Percentiles rank a stretch among this genome's conserved stretches.
Conservation (phyloP, 1,284 basidiomycete species). For the Microbotryomycetes sp. region DNA sequence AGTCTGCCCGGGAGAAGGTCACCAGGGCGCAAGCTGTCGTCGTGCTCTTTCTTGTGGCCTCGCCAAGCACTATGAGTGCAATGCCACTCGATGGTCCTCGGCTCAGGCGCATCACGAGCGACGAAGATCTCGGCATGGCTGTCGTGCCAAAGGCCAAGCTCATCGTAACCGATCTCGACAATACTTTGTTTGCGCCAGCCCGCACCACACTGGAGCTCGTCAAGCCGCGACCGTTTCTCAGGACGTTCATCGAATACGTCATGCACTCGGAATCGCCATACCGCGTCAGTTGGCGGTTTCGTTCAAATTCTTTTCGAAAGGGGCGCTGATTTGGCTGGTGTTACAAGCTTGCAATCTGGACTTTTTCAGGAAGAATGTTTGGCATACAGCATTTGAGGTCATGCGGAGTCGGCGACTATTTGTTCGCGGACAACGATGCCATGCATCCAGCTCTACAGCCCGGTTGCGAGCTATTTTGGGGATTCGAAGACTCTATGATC, state of each 20-base stretch:
- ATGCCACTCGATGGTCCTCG: too few species aligned
- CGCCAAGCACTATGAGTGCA: too few species aligned
- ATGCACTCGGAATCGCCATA: constrained; percentile 11
- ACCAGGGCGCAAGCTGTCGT: too few species aligned
- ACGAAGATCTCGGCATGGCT: too few species aligned
- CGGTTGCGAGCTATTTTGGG: constrained; percentile 6
- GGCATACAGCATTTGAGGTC: constrained; percentile 16
- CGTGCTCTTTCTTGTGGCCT: too few species aligned
- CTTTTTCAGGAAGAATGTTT: constrained; percentile 8
- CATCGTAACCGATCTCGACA: constrained; percentile 20
- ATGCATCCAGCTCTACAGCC: background rate
- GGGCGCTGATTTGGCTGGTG: too few species aligned
- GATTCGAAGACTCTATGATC: constrained; percentile 18
- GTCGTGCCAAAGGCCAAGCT: background rate
- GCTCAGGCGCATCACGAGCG: too few species aligned
- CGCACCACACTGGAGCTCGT: background rate
- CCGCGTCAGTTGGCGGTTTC: background rate
- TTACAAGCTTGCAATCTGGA: constrained; percentile 19
- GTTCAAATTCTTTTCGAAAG: too few species aligned
- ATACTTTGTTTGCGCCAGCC: constrained; percentile 18
- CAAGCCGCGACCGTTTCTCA: constrained; percentile 18
- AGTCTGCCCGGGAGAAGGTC: too few species aligned
- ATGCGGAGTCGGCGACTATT: constrained; percentile 11
- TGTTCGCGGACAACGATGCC: too few species aligned
- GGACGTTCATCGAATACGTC: constrained; percentile 22